phyloP scores from a whole-genome alignment of 2,329 filamentous ascomycete species.

The Ceratocystis papillata region DNA sequence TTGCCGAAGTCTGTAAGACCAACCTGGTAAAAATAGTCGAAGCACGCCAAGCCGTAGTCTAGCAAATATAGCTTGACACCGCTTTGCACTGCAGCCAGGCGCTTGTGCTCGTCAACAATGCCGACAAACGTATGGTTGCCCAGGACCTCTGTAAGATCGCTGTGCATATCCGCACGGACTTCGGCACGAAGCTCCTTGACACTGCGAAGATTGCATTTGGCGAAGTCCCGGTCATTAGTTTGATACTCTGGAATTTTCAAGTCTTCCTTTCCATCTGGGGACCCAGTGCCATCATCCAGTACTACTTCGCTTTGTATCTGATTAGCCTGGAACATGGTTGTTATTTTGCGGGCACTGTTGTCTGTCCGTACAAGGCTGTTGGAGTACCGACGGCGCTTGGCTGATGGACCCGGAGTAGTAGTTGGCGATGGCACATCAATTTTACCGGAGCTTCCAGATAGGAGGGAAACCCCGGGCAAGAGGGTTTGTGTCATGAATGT shows the following conservation, averaged over 20 bases:
- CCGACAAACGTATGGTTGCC: constrained; percentile 86
- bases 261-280: constrained; percentile 36
- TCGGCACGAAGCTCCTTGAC: constrained; percentile 72
- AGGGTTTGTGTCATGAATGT: constrained; percentile 92
- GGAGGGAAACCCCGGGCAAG: constrained; percentile 51
- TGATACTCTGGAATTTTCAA: constrained; percentile 51
- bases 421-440: constrained; percentile 27
- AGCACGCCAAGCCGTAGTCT: constrained; percentile 78
- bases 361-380: constrained; percentile 89
- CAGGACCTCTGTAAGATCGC: constrained; percentile 76
- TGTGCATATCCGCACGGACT: constrained; percentile 73
- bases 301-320: constrained; percentile 17
- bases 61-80: constrained; percentile 86
- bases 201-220: constrained; percentile 65
- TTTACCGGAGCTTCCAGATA: constrained; percentile 29
- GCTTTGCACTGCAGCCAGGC: constrained; percentile 84
- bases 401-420: constrained; percentile 30
- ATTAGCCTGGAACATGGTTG: constrained; percentile 71
- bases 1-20: constrained; percentile 93
- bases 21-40: constrained; percentile 91
- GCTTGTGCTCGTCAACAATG: constrained; percentile 73
- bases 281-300: constrained; percentile 31
- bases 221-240: constrained; percentile 55
- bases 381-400: constrained; percentile 36
- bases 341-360: constrained; percentile 82